Conservation (phyloP, 1,139 yeast genomes). For the Waltiozyma sp. region DNA sequence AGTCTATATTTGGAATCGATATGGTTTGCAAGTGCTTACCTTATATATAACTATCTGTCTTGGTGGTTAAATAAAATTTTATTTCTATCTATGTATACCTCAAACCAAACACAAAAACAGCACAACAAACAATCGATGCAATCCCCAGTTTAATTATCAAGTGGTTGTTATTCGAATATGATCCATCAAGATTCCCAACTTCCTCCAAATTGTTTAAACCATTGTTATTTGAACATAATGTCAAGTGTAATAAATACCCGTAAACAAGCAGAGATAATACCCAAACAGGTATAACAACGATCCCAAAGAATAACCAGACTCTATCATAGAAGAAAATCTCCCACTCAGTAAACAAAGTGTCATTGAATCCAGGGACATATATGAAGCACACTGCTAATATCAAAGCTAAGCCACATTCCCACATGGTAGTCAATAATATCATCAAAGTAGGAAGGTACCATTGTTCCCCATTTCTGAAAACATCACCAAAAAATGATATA, state of each 20-base stretch:
- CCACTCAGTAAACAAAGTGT: slow-evolving; percentile 7
- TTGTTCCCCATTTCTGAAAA: neutral
- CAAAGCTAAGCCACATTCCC: slow-evolving; percentile 14
- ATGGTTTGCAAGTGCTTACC: too few relatives aligned
- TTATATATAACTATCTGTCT: too few relatives aligned
- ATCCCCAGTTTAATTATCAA: neutral
- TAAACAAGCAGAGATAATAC: neutral
- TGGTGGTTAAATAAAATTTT: too few relatives aligned
- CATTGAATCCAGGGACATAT: slow-evolving; percentile 14
- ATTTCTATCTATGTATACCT: neutral
- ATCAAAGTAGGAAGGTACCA: neutral
- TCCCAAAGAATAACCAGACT: slow-evolving; percentile 8
- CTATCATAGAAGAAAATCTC: slow-evolving; percentile 14
- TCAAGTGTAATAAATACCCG: too few relatives aligned
- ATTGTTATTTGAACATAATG: too few relatives aligned
- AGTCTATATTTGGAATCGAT: too few relatives aligned
- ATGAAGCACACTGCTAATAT: slow-evolving; percentile 16
- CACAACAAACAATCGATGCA: neutral
- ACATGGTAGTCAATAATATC: slow-evolving; percentile 6
- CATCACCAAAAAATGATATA: neutral
- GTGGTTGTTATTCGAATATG: too few relatives aligned
- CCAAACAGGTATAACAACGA: neutral
- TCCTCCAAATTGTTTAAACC: too few relatives aligned
- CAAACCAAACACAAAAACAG: neutral
- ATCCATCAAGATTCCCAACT: too few relatives aligned